Percentiles rank a stretch among this genome's conserved stretches.
These are phyloP conservation scores for Croton laevigatus DNA, from an alignment of 441 rosid genomes.

Conservation along the genomic window DNA sequence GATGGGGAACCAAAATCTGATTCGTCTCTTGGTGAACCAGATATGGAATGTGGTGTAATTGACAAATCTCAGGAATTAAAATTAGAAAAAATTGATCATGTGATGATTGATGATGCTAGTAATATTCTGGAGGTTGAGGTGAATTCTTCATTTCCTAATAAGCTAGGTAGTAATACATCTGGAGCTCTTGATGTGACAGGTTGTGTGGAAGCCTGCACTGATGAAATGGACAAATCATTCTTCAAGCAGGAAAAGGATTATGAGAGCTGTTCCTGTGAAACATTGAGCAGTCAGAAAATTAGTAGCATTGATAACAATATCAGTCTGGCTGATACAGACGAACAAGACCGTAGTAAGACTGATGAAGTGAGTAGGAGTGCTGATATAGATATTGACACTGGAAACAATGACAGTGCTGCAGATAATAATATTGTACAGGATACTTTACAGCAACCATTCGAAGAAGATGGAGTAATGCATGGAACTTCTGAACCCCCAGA, in stretches of 20 bases:
- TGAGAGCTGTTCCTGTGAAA: slow-evolving; percentile 18
- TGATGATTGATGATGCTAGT: slow-evolving; percentile 25
- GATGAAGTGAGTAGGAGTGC: slow-evolving; percentile 22
- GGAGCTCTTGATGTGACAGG: slow-evolving; percentile 25
- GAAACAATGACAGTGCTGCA: slow-evolving; percentile 16
- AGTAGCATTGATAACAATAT: slow-evolving; percentile 20
- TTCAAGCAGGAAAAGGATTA: slow-evolving; percentile 31
- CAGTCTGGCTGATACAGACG: slow-evolving; percentile 20
- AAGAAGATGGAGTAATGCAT: slow-evolving; percentile 23
- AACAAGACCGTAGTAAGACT: slow-evolving; percentile 18
- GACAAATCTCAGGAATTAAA: slow-evolving; percentile 31
- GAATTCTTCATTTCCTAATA: slow-evolving; percentile 25
- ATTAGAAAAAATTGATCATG: slow-evolving; percentile 26
- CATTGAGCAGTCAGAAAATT: slow-evolving; percentile 15
- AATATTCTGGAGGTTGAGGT: slow-evolving; percentile 30
- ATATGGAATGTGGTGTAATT: slow-evolving; percentile 26
- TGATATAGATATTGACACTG: slow-evolving; percentile 30
- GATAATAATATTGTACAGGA: slow-evolving; percentile 19
- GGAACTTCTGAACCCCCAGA: slow-evolving; percentile 28
- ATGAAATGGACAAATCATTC: slow-evolving; percentile 26
- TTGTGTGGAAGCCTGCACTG: slow-evolving; percentile 20
- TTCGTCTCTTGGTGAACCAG: slow-evolving; percentile 35
- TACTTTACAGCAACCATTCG: slow-evolving; percentile 18
- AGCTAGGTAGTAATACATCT: slow-evolving; percentile 23
- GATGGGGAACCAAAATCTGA: slow-evolving; percentile 36